A percentile compares a stretch with the other conserved stretches of the same genome.
Conservation (phyloP, 1,139 yeast species). For the Kodamaea sp. region DNA sequence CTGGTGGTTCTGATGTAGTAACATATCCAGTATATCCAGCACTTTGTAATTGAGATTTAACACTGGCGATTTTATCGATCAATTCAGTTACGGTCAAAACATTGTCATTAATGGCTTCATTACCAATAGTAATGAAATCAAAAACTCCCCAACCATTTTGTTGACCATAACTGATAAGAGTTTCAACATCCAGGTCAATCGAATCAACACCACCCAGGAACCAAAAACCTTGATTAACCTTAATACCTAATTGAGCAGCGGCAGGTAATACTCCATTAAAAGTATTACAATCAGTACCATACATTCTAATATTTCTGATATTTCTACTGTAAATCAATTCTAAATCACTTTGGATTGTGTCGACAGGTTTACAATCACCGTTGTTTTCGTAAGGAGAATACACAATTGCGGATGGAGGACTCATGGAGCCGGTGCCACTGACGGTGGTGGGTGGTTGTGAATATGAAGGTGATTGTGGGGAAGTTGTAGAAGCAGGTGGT, state of each 20-base stretch:
- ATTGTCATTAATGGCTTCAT: constrained; percentile 73
- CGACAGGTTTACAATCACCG: constrained; percentile 60
- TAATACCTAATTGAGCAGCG: constrained; percentile 58
- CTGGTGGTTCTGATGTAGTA: constrained; percentile 88
- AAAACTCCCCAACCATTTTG: constrained; percentile 65
- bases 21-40: constrained; percentile 80
- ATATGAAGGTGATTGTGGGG: constrained; percentile 12
- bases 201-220: constrained; percentile 65
- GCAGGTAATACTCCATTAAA: constrained; percentile 62
- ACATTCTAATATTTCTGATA: constrained; percentile 63
- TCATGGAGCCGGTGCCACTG: constrained; percentile 12
- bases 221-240: constrained; percentile 87
- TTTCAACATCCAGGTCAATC: constrained; percentile 56
- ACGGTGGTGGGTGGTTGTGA: constrained; percentile 14
- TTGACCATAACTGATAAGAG: constrained; percentile 50
- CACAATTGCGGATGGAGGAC: constrained; percentile 55
- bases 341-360: constrained; percentile 57
- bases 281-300: constrained; percentile 83
- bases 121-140: constrained; percentile 75
- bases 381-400: constrained; percentile 79
- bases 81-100: constrained; percentile 58
- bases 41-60: constrained; percentile 49
- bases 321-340: constrained; percentile 55
- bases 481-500: constrained; percentile 10
- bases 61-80: constrained; percentile 58